Evolutionary conservation across 2,329 filamentous ascomycete species (phyloP).

Genomic region (Aspergillus aculeatinus): DNA sequence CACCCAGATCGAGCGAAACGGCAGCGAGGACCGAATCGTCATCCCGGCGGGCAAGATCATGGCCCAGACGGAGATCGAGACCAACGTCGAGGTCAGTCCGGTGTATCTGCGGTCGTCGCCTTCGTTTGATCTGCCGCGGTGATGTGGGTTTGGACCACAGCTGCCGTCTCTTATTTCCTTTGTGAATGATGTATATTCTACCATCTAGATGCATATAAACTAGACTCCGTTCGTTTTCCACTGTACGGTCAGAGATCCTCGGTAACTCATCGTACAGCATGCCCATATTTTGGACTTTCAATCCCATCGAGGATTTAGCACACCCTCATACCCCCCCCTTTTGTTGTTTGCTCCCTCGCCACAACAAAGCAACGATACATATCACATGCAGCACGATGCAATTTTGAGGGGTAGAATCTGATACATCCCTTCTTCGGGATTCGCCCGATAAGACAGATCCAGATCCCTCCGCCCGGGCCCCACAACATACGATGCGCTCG

Average conservation of each 20-base stretch:
- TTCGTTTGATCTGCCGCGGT: constrained; percentile 1
- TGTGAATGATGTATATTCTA: no score
- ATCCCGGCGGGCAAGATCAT: constrained; percentile 33
- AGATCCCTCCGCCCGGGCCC: background rate
- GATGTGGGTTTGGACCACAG: background rate
- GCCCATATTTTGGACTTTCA: no score
- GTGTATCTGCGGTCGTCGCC: constrained; percentile 1
- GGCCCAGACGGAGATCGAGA: constrained; percentile 33
- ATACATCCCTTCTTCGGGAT: background rate
- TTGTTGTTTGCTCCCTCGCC: background rate
- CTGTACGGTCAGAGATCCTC: no score
- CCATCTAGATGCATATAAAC: no score
- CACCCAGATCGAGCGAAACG: constrained; percentile 25
- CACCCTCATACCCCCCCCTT: no score
- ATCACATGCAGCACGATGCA: background rate
- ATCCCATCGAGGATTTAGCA: no score
- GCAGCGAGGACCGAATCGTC: constrained; percentile 33
- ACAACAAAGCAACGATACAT: background rate
- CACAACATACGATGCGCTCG: background rate
- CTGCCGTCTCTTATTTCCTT: no score
- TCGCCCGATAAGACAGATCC: background rate
- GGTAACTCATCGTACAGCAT: no score
- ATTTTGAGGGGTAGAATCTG: background rate
- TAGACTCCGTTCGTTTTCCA: no score
- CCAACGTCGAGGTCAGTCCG: constrained; percentile 27